Percentiles rank a stretch among this genome's conserved stretches.
phyloP scores from a whole-genome alignment of 306 rosid species.

The Myrica gale region DNA sequence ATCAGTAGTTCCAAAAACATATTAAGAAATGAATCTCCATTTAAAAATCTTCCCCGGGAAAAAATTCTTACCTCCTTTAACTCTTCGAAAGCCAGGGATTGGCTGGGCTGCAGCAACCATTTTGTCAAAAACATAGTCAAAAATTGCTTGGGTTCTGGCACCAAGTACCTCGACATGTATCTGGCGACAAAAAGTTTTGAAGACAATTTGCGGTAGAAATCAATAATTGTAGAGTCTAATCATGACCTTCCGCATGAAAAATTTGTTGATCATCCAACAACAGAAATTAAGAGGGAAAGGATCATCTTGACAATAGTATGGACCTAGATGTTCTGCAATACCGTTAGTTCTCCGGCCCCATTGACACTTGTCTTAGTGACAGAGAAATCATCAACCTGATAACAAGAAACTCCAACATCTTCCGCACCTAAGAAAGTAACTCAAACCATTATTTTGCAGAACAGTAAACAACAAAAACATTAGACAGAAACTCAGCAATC shows the following conservation, averaged over 20 bases:
- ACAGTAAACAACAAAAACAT: conserved; percentile 4
- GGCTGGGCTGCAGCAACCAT: conserved; percentile 93
- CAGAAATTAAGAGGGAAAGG: background rate
- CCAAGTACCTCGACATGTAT: conserved; percentile 65
- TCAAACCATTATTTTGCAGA: conserved; percentile 2
- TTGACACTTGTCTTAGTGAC: conserved; percentile 37
- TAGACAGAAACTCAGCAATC: background rate
- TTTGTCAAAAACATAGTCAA: conserved; percentile 59
- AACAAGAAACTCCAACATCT: conserved; percentile 49
- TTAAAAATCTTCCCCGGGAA: background rate
- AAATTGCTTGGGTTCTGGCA: conserved; percentile 55
- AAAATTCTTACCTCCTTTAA: conserved; percentile 72
- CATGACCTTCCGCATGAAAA: background rate
- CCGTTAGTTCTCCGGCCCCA: conserved; percentile 60
- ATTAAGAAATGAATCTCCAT: background rate
- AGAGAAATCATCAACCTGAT: conserved; percentile 54
- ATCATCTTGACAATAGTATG: background rate
- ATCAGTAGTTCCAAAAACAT: background rate
- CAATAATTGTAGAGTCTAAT: background rate
- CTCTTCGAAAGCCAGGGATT: conserved; percentile 90
- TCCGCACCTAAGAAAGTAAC: conserved; percentile 25
- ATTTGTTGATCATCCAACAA: background rate
- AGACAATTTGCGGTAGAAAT: conserved; percentile 2
- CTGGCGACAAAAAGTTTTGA: conserved; percentile 37
- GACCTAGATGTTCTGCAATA: conserved; percentile 20